Percentiles rank a stretch among this genome's conserved stretches.
These are phyloP conservation scores for Mortierella claussenii DNA, from an alignment of 192 early-diverging fungal genomes.

Conservation along the genomic window DNA sequence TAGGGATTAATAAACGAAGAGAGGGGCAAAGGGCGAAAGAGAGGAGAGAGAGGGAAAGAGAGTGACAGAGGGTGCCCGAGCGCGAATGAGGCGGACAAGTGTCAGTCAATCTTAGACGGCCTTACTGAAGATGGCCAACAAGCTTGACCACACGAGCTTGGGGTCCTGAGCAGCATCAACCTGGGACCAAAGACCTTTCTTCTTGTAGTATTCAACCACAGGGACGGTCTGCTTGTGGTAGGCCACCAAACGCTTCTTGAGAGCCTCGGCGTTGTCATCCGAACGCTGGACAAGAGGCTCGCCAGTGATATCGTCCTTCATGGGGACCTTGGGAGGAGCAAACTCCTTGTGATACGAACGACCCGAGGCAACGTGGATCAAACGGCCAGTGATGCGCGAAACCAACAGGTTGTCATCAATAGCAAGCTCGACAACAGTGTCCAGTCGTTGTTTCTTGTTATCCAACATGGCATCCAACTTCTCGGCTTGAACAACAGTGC, in stretches of 20 bases:
- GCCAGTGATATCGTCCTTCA: slow-evolving; percentile 96
- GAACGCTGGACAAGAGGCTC: slow-evolving; percentile 98
- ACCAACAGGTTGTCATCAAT: slow-evolving; percentile 96
- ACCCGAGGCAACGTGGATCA: slow-evolving; percentile 94
- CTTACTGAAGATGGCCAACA: slow-evolving; percentile 86
- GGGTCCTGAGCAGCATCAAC: slow-evolving; percentile 95
- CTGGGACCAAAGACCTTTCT: slow-evolving; percentile 90
- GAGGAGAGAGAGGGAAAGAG: too few species aligned
- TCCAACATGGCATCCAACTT: slow-evolving; percentile 98
- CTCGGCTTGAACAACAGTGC: slow-evolving; percentile 97
- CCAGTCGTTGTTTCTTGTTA: slow-evolving; percentile 76
- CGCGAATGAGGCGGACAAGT: too few species aligned
- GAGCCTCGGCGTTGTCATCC: slow-evolving; percentile 95
- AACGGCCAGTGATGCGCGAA: slow-evolving; percentile 94
- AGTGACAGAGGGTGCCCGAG: too few species aligned
- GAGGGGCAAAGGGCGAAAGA: too few species aligned
- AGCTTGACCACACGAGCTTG: slow-evolving; percentile 87
- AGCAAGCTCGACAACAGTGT: slow-evolving; percentile 91
- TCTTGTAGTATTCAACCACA: slow-evolving; percentile 91
- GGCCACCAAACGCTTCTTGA: slow-evolving; percentile 89
- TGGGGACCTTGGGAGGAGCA: slow-evolving; percentile 90
- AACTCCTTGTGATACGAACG: slow-evolving; percentile 98
- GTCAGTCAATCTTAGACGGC: slow-evolving; percentile 21
- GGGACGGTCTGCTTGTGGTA: slow-evolving; percentile 88
- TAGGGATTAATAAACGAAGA: too few species aligned